These are phyloP conservation scores for Paraconiothyrium brasiliense DNA, from an alignment of 2,329 filamentous ascomycete species.

Conservation along the genomic window DNA sequence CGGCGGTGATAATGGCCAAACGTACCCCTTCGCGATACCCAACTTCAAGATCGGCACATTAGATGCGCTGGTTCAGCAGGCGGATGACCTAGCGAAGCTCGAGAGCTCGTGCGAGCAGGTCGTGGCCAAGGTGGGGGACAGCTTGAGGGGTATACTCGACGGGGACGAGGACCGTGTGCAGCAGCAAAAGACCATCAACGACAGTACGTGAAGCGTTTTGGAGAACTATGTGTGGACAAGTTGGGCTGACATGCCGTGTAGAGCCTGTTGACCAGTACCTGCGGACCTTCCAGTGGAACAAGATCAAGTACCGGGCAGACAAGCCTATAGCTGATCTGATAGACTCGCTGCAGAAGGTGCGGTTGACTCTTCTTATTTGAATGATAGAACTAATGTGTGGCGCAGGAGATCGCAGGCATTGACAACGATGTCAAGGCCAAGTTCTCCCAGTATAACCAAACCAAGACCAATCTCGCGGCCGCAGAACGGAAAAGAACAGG, in stretches of 20 bases:
- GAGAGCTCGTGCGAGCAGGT: conserved; percentile 81
- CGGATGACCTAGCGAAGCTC: conserved; percentile 92
- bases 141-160: conserved; percentile 81
- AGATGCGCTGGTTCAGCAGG: conserved; percentile 93
- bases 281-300: conserved; percentile 92
- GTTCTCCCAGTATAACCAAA: conserved; percentile 91
- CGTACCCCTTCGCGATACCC: conserved; percentile 82
- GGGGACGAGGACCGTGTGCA: conserved; percentile 83
- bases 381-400: conserved; percentile 5
- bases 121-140: conserved; percentile 87
- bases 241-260: conserved; percentile 51
- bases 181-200: conserved; percentile 91
- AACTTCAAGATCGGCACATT: conserved; percentile 98
- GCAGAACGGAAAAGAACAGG: conserved; percentile 91
- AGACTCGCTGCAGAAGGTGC: conserved; percentile 85
- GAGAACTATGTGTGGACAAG: background rate
- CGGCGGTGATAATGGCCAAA: conserved; percentile 76
- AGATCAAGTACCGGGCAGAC: conserved; percentile 94
- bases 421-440: conserved; percentile 97
- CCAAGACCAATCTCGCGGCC: conserved; percentile 83
- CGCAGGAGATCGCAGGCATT: conserved; percentile 84
- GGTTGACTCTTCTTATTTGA: background rate
- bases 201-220: conserved; percentile 65
- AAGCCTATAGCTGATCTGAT: conserved; percentile 88
- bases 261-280: conserved; percentile 97